phyloP scores from a whole-genome alignment of 768 basidiomycete species.

The Cystofilobasidium ferigula region DNA sequence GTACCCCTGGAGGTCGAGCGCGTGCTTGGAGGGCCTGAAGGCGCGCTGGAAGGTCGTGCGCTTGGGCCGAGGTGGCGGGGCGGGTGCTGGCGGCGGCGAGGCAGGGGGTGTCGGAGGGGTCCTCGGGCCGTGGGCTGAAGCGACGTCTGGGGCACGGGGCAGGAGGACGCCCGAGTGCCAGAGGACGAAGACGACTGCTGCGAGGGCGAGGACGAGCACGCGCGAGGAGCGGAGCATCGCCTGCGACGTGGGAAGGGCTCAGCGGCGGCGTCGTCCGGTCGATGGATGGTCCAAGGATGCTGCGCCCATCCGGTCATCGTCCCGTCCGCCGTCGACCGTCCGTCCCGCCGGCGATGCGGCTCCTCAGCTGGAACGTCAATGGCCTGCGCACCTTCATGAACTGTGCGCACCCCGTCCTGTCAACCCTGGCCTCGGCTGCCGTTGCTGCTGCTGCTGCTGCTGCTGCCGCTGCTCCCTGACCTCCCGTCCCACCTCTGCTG shows the following conservation, averaged over 20 bases:
- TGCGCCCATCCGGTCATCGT: no score
- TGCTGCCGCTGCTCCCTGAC: no score
- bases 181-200: background rate
- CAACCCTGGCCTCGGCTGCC: background rate
- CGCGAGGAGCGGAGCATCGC: no score
- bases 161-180: no score
- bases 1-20: background rate
- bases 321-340: background rate
- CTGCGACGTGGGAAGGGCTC: no score
- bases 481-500: no score
- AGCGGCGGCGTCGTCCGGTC: no score
- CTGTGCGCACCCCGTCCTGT: slow-evolving; percentile 34
- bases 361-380: slow-evolving; percentile 46
- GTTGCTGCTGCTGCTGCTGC: background rate
- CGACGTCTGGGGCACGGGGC: background rate
- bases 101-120: background rate
- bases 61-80: background rate
- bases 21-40: background rate
- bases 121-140: background rate
- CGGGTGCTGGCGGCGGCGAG: background rate
- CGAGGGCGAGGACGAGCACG: no score
- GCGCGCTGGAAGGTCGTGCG: background rate
- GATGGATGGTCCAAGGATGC: no score
- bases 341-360: slow-evolving; percentile 35
- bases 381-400: slow-evolving; percentile 67